Evolutionary conservation across 2,329 filamentous ascomycete species (phyloP), one percentile per base, ranked within the genome.

Genomic region (Cryphonectria naterciae): DNA sequence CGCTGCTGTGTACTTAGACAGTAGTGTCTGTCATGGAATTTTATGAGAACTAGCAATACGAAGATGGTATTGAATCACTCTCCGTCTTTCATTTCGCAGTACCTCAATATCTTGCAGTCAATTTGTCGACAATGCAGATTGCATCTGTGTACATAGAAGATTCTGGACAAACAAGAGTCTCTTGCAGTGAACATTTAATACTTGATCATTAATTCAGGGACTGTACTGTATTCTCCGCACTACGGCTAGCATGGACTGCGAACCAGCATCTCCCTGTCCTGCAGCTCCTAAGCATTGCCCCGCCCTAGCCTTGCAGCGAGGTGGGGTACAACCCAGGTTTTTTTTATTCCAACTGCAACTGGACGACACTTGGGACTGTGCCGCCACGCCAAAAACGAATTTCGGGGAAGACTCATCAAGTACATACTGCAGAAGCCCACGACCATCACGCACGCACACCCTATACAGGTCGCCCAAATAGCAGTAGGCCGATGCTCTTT

Each of bases 241-340:
- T n/a, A n/a, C n/a, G n/a, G n/a, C n/a, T n/a, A n/a, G n/a, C 32
- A 32, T 32, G 32, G 32, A 22, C 46, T 49, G 17, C 15, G n/a
- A n/a, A 43, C 22, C n/a, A 28, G 39, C 61, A 28, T 41, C 37
- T 64, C 41, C 35, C 61, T 43, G 61, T 22, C 41, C 37, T 62
- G 60, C 60, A 62, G 60, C 19, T 28, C 61, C 41, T 39, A n/a
- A 25, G 60, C 54, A 28, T 64, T 64, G 61, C 61, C 61, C 61
- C 61, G 39, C 61, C 37, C n/a, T n/a, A 64, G 61, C 61, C 61
- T 64, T 64, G 61, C 61, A 64, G 39, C 39, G 17, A 43, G 39
- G 61, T 64, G 61, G 61, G 61, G 61, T 37, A 63, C 61, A 15
- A 63, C 61, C 61, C n/a, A 63, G 61, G 61, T 41, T 41, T 63